Evolutionary conservation across 2,329 filamentous ascomycete species (phyloP), one percentile per base, ranked within the genome.

Genomic region (Thelonectria olida): DNA sequence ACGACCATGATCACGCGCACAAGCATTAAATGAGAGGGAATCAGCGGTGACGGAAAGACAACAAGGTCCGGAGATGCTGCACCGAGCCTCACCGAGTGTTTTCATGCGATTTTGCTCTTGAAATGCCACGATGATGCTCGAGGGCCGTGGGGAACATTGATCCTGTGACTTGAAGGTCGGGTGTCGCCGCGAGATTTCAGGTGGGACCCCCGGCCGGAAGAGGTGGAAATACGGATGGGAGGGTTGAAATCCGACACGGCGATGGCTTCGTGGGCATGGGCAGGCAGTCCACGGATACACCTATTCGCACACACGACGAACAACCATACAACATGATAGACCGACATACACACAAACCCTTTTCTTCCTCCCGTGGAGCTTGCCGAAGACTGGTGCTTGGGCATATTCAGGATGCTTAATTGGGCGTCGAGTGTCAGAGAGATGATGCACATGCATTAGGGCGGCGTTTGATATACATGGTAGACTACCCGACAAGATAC

Each of bases 1-100:
- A 68, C 28, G 47, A 60, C 53, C 68, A 62, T 36, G 67, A 72
- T 51, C 65, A 75, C 58, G 72, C 72, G 64, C 73, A 75, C 67
- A 70, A 74, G 63, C 65, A 69, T 58, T 72, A 71, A 64, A 64
- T n/a, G 17, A 39, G 22, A 36, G 5, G 34, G 45, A 45, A 13
- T 6, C n/a, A 20, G 38, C 38, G 44, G 44, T 34, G 12, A 50
- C 27, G 12, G 20, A 44, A 54, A 55, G 51, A 10, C 48, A 45
- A 49, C 9, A 20, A n/a, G 45, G 27, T 48, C 27, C 28, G 39
- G 27, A 22, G 31, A 41, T 22, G 36, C 13, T 38, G 22, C 20
- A 36, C 19, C 15, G 38, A 50, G 34, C 7, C 20, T 47, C 50
- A 22, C 36, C 36, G 13, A 27, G 34, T 36, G 17, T 23, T 34